A percentile compares a stretch with the other conserved stretches of the same genome.
Conservation (phyloP, 164 flowering plant genomes). For the Piper betle region DNA sequence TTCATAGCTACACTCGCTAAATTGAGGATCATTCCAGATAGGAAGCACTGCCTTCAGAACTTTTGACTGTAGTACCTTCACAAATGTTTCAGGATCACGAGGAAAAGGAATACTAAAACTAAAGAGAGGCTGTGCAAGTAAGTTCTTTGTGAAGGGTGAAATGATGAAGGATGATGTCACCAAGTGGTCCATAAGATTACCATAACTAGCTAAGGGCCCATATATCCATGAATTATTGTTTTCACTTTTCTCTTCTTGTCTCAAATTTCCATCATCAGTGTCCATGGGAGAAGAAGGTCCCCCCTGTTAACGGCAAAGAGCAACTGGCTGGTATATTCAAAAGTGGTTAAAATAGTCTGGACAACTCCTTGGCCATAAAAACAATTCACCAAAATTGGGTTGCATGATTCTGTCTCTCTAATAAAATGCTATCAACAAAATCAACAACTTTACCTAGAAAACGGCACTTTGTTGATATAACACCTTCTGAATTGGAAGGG, state of each 20-base stretch:
- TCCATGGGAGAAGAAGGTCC: constrained; percentile 36
- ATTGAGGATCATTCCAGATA: constrained; percentile 81
- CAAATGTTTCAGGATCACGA: constrained; percentile 76
- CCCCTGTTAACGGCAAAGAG: constrained; percentile 43
- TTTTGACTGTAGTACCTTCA: constrained; percentile 74
- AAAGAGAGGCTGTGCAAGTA: constrained; percentile 86
- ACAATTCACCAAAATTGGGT: constrained; percentile 60
- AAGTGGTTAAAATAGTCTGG: constrained; percentile 78
- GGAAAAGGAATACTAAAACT: constrained; percentile 85
- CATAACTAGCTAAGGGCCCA: constrained; percentile 75
- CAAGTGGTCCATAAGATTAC: constrained; percentile 83
- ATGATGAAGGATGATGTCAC: constrained; percentile 73
- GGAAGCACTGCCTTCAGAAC: constrained; percentile 84
- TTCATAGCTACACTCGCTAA: constrained; percentile 49
- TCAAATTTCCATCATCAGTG: constrained; percentile 28
- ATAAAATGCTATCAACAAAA: constrained; percentile 63
- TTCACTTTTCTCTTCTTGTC: constrained; percentile 37
- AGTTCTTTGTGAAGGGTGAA: constrained; percentile 69
- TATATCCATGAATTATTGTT: constrained; percentile 63
- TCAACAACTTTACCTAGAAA: constrained; percentile 89
- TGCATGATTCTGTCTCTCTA: constrained; percentile 61
- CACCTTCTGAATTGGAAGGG: constrained; percentile 34
- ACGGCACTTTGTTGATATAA: constrained; percentile 68
- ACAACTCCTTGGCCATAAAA: constrained; percentile 90
- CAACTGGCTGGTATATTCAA: constrained; percentile 91